These are phyloP conservation scores for Fistulina hepatica DNA, from an alignment of 1,284 basidiomycete species.

Conservation along the genomic window DNA sequence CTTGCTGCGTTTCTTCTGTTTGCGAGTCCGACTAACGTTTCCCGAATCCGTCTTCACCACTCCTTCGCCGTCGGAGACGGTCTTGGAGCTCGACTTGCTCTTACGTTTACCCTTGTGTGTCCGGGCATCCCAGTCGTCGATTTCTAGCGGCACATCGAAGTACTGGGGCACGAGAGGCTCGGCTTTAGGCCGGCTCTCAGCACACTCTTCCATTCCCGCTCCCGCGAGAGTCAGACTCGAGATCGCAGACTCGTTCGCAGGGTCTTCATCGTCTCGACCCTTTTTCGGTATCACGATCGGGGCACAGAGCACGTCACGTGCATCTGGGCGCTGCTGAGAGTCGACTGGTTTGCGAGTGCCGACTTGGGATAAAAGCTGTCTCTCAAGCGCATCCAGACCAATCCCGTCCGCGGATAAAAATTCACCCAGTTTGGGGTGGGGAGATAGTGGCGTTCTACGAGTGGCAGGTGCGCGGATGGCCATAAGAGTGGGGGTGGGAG, in stretches of 20 bases:
- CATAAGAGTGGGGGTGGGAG: constrained; percentile 28
- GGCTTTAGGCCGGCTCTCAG: constrained; percentile 16
- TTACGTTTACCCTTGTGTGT: constrained; percentile 38
- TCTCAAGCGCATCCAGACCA: constrained; percentile 44
- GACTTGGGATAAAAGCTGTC: constrained; percentile 38
- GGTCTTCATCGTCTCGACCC: constrained; percentile 26
- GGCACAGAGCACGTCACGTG: constrained; percentile 31
- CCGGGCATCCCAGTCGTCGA: constrained; percentile 36
- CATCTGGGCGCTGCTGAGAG: constrained; percentile 29
- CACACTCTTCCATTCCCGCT: constrained; percentile 16
- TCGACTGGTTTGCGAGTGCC: constrained; percentile 34
- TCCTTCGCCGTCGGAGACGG: constrained; percentile 21
- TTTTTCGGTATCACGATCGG: constrained; percentile 35
- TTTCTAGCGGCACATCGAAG: too few relatives aligned
- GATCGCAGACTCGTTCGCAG: constrained; percentile 58
- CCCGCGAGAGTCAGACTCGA: constrained; percentile 64
- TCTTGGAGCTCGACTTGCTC: constrained; percentile 25
- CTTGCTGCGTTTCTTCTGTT: constrained; percentile 19
- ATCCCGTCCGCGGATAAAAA: constrained; percentile 17
- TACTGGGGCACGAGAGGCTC: not conserved
- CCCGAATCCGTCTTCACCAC: constrained; percentile 18
- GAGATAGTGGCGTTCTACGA: constrained; percentile 1
- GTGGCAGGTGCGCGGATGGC: constrained; percentile 9
- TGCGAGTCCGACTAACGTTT: constrained; percentile 4
- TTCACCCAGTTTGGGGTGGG: too few relatives aligned